These are phyloP conservation scores for Colletotrichum coccodes DNA, from an alignment of 2,329 filamentous ascomycete genomes.

Conservation along the genomic window DNA sequence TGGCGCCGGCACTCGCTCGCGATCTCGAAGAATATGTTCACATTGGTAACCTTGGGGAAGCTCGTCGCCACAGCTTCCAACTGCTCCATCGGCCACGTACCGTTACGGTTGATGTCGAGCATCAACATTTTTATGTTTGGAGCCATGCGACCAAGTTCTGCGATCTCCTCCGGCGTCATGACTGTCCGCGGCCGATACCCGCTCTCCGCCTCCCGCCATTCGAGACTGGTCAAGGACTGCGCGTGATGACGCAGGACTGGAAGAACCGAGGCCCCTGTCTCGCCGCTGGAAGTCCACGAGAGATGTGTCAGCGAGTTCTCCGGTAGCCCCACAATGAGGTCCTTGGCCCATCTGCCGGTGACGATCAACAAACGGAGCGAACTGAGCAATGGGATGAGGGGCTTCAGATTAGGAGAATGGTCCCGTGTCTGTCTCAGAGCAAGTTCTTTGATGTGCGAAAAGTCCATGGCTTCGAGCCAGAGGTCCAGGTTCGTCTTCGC, in stretches of 20 bases:
- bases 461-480: constrained; percentile 22
- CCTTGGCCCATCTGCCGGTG: constrained; percentile 1
- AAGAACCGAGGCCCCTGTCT: background rate
- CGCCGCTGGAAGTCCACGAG: background rate
- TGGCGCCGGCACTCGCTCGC: constrained; percentile 17
- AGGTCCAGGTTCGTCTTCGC: constrained; percentile 21
- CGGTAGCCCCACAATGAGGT: background rate
- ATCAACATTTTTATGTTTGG: constrained; percentile 3
- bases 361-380: constrained; percentile 4
- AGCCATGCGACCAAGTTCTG: background rate
- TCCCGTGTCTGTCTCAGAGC: background rate
- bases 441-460: constrained; percentile 4
- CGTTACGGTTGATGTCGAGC: constrained; percentile 25
- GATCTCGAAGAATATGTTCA: constrained; percentile 19
- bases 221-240: constrained; percentile 1
- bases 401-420: background rate
- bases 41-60: constrained; percentile 11
- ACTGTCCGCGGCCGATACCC: background rate
- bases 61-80: constrained; percentile 9
- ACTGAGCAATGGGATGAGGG: background rate
- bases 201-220: constrained; percentile 18
- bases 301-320: constrained; percentile 8
- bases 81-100: constrained; percentile 2
- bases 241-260: constrained; percentile 12
- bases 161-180: background rate